phyloP scores from a whole-genome alignment of 306 rosid genomes.

The Acacia crassicarpa region DNA sequence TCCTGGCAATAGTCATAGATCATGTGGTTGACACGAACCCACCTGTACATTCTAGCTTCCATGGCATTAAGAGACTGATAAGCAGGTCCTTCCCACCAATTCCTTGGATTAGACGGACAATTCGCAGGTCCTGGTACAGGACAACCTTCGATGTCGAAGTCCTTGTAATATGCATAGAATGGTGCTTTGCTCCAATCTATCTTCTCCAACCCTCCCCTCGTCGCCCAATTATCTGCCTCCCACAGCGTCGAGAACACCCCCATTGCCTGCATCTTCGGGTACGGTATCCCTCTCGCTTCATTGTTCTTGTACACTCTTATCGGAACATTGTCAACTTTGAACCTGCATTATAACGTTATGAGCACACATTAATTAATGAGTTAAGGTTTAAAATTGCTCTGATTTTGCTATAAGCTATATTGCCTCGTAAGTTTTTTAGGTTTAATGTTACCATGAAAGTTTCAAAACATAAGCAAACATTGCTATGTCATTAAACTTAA shows the following conservation, averaged over 20 bases:
- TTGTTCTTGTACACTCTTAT: slow-evolving; percentile 90
- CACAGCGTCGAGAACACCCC: slow-evolving; percentile 84
- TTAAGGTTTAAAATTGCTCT: no score
- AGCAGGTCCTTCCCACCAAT: slow-evolving; percentile 87
- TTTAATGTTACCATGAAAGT: no score
- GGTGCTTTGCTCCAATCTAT: slow-evolving; percentile 93
- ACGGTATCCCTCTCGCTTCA: slow-evolving; percentile 71
- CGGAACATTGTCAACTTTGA: slow-evolving; percentile 71
- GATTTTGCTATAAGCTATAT: no score
- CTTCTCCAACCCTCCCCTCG: slow-evolving; percentile 97
- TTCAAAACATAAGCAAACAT: no score
- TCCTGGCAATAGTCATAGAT: slow-evolving; percentile 86
- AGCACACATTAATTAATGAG: background rate
- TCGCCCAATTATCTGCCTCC: slow-evolving; percentile 98
- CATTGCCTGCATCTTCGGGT: slow-evolving; percentile 75
- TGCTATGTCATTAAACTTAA: no score
- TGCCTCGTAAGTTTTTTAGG: no score
- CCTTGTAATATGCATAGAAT: slow-evolving; percentile 75
- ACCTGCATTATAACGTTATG: slow-evolving; percentile 38
- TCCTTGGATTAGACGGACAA: slow-evolving; percentile 61
- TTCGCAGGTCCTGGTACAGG: slow-evolving; percentile 60
- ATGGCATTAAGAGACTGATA: slow-evolving; percentile 59
- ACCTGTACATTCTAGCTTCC: slow-evolving; percentile 59
- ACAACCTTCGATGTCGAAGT: slow-evolving; percentile 90
- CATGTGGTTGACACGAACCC: slow-evolving; percentile 92